phyloP scores from a whole-genome alignment of 192 early-diverging fungal species.

The Backusella psychrophila region DNA sequence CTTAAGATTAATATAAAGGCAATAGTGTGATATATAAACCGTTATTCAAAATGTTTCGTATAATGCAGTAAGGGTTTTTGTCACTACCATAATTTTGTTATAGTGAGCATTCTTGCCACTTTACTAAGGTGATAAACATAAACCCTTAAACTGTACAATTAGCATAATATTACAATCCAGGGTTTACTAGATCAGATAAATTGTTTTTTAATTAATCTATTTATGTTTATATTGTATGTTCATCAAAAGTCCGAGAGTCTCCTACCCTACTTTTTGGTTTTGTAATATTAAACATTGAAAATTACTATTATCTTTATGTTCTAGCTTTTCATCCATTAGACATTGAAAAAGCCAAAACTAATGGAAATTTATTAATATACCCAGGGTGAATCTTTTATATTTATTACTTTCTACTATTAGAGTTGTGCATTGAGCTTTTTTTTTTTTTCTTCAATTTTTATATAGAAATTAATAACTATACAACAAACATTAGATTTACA shows the following conservation, averaged over 20 bases:
- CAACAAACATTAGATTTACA: conserved; percentile 28
- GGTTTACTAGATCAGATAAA: neutral
- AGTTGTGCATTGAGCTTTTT: no score
- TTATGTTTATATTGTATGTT: neutral
- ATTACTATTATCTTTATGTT: no score
- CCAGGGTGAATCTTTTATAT: no score
- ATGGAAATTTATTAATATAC: no score
- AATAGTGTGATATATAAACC: neutral
- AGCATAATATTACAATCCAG: neutral
- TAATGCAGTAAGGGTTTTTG: neutral
- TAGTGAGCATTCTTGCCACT: neutral
- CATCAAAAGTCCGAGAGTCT: neutral
- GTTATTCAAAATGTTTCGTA: neutral
- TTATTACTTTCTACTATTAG: no score
- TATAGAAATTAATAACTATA: neutral
- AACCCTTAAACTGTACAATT: neutral
- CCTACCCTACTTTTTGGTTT: neutral
- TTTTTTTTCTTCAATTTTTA: no score
- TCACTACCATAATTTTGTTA: neutral
- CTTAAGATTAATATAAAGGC: neutral
- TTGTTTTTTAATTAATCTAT: neutral
- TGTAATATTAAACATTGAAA: neutral
- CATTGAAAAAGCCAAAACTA: neutral
- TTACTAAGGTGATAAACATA: neutral
- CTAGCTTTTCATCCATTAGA: neutral